These are phyloP conservation scores for Schrenkiella parvula DNA, from an alignment of 345 rosid species.

Conservation along the genomic window DNA sequence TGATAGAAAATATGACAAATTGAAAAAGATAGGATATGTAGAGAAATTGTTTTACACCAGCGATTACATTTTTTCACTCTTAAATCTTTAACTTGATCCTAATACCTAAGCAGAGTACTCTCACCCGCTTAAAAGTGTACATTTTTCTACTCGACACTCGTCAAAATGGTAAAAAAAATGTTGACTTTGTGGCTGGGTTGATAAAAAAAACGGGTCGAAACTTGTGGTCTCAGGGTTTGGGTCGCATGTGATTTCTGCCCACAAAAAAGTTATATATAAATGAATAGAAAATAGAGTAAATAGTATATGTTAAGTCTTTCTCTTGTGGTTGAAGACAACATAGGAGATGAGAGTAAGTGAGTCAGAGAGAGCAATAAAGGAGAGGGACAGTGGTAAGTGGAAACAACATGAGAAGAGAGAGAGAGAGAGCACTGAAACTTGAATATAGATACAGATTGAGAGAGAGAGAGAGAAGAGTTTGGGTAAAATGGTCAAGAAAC, in stretches of 20 bases:
- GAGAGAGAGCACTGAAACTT: conserved; percentile 46
- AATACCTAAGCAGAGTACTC: neutral
- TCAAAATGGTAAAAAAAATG: neutral
- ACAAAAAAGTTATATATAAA: neutral
- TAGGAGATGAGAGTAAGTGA: conserved; percentile 8
- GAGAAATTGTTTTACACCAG: neutral
- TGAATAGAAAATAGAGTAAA: neutral
- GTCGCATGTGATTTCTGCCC: conserved; percentile 12
- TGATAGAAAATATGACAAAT: too few relatives aligned
- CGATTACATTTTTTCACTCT: neutral
- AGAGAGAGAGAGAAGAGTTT: neutral
- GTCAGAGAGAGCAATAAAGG: conserved; percentile 16
- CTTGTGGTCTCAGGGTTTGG: neutral
- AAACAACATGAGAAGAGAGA: conserved; percentile 25
- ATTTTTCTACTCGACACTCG: neutral
- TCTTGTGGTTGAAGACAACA: conserved; percentile 15
- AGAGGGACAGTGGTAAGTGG: conserved; percentile 13
- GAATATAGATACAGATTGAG: conserved; percentile 1
- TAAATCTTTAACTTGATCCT: neutral
- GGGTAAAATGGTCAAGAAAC: conserved; percentile 27
- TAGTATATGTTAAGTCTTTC: neutral
- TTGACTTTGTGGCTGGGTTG: neutral
- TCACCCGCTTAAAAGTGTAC: neutral
- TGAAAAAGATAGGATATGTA: neutral
- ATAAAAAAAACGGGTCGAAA: neutral